phyloP scores from a whole-genome alignment of 176 grass and related monocot species.

The Elymus sibiricus region DNA sequence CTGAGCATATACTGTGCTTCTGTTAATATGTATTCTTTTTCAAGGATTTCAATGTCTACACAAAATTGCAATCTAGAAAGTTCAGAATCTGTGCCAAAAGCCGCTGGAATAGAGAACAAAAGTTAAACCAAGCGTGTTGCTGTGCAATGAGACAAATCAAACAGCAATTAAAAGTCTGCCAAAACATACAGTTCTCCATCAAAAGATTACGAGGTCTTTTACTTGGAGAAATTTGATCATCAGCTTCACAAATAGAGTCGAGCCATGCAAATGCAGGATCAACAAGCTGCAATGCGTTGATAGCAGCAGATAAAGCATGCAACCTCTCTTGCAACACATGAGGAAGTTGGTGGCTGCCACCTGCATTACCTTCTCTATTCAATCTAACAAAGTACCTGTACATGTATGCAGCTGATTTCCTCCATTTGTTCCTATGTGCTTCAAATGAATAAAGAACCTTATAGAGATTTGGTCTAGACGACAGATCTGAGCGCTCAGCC shows the following conservation, averaged over 20 bases:
- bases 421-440: constrained; percentile 82
- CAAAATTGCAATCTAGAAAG: constrained; percentile 55
- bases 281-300: constrained; percentile 91
- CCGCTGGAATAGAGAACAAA: constrained; percentile 37
- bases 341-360: constrained; percentile 44
- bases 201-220: constrained; percentile 68
- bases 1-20: constrained; percentile 72
- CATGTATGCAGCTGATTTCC: constrained; percentile 89
- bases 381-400: constrained; percentile 80
- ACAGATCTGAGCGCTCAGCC: constrained; percentile 90
- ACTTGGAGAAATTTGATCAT: constrained; percentile 57
- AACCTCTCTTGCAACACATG: constrained; percentile 69
- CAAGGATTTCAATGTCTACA: constrained; percentile 82
- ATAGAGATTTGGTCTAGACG: constrained; percentile 74
- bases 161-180: constrained; percentile 14
- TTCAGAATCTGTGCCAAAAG: constrained; percentile 47
- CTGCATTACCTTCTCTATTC: constrained; percentile 67
- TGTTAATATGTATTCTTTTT: constrained; percentile 84
- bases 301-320: constrained; percentile 73
- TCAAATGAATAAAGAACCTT: constrained; percentile 96
- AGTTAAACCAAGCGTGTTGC: constrained; percentile 8
- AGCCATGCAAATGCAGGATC: constrained; percentile 84
- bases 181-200: constrained; percentile 70
- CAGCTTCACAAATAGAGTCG: constrained; percentile 47
- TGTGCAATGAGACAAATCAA: neutral